phyloP scores from a whole-genome alignment of 225 moss, liverwort and hornwort genomes.

The Marchantia polymorpha region DNA sequence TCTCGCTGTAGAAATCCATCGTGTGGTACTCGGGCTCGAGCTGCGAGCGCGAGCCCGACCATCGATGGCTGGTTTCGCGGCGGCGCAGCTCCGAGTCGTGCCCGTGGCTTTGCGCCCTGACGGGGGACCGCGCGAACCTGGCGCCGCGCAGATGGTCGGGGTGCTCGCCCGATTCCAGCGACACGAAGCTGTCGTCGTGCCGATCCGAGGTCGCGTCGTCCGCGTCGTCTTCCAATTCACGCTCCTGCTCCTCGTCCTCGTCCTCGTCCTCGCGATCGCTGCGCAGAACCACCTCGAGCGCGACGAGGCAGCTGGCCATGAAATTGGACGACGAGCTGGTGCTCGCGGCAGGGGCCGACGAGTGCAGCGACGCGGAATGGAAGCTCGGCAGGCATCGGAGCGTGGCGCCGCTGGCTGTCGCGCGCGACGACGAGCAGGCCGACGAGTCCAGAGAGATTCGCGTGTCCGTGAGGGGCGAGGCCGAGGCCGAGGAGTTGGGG shows the following conservation, averaged over 20 bases:
- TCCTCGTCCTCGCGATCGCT: slow-evolving; percentile 26
- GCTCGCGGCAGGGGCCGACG: slow-evolving; percentile 32
- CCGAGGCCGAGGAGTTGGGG: slow-evolving; percentile 18
- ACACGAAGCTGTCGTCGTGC: background rate
- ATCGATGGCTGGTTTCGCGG: slow-evolving; percentile 6
- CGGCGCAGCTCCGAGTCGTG: background rate
- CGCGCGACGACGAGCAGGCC: slow-evolving; percentile 1
- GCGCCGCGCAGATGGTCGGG: background rate
- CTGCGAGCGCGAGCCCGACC: slow-evolving; percentile 8
- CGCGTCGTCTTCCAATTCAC: background rate
- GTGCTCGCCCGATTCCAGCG: background rate
- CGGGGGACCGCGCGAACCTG: background rate
- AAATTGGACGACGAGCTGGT: slow-evolving; percentile 43
- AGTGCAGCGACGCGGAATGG: slow-evolving; percentile 26
- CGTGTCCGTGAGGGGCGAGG: background rate
- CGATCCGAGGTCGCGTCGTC: background rate
- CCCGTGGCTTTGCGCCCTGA: background rate
- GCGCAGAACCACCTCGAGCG: slow-evolving; percentile 36
- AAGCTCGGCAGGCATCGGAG: slow-evolving; percentile 28
- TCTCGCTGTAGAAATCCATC: slow-evolving; percentile 32
- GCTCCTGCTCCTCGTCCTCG: slow-evolving; percentile 14
- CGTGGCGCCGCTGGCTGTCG: background rate
- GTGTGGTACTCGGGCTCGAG: slow-evolving; percentile 40
- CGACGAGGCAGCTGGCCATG: slow-evolving; percentile 33
- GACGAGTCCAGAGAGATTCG: slow-evolving; percentile 8